Conservation (phyloP, 164 flowering plant species). For the Sedum album region DNA sequence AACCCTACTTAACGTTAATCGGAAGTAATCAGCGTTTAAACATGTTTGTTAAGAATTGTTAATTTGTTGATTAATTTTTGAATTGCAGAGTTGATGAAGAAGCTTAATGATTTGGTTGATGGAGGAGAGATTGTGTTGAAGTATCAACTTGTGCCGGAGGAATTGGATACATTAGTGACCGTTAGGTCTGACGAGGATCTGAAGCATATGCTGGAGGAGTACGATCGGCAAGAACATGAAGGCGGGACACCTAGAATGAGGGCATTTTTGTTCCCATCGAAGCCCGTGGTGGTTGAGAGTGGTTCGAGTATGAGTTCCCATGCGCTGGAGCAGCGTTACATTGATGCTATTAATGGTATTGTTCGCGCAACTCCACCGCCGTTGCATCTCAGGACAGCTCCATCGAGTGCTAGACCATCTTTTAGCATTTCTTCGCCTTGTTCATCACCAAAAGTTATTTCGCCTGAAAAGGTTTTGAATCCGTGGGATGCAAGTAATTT, state of each 20-base stretch:
- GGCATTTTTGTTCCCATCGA: slow-evolving; percentile 62
- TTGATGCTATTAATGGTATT: slow-evolving; percentile 77
- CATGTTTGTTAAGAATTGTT: neutral
- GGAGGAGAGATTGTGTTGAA: slow-evolving; percentile 56
- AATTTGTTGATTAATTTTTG: too few species aligned
- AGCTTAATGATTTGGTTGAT: slow-evolving; percentile 29
- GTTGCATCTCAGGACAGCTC: slow-evolving; percentile 1
- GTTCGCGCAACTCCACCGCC: slow-evolving; percentile 16
- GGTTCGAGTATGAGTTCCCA: slow-evolving; percentile 15
- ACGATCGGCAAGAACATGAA: slow-evolving; percentile 32
- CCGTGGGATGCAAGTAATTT: slow-evolving; percentile 12
- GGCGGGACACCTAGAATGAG: slow-evolving; percentile 42
- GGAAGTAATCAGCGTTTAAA: too few species aligned
- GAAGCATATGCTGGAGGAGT: slow-evolving; percentile 70
- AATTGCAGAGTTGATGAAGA: slow-evolving; percentile 76
- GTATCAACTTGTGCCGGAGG: slow-evolving; percentile 73
- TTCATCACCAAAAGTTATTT: slow-evolving; percentile 44
- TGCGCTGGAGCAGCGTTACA: slow-evolving; percentile 53
- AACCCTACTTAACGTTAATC: neutral
- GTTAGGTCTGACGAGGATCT: slow-evolving; percentile 79
- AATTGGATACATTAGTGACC: slow-evolving; percentile 66
- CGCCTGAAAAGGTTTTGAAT: slow-evolving; percentile 27
- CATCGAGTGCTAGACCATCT: slow-evolving; percentile 11
- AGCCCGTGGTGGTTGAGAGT: slow-evolving; percentile 23
- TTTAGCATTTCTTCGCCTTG: slow-evolving; percentile 38